A percentile compares a stretch with the other conserved stretches of the same genome.
These are phyloP conservation scores for Usnea hakonensis DNA, from an alignment of 495 filamentous ascomycete species.

Conservation along the genomic window DNA sequence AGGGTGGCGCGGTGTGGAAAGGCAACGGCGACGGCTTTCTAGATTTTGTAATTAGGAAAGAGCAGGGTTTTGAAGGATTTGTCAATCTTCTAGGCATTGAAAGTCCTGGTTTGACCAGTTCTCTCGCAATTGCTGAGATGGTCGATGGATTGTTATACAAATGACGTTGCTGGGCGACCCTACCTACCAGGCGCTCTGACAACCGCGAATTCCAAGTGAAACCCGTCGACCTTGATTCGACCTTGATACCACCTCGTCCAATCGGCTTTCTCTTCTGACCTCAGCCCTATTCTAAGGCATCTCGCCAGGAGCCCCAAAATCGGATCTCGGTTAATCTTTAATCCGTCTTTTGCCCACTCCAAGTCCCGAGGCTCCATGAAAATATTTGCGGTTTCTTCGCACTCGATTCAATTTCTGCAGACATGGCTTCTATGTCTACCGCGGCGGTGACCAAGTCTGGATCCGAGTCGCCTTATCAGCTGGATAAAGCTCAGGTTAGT, in stretches of 20 bases:
- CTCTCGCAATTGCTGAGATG: slow-evolving; percentile 79
- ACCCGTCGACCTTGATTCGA: no score
- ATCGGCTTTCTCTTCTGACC: no score
- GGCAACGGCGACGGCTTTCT: slow-evolving; percentile 57
- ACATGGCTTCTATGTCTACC: slow-evolving; percentile 35
- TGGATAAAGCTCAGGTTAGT: slow-evolving; percentile 56
- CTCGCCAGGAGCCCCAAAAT: not conserved
- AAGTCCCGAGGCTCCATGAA: no score
- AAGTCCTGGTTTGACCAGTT: slow-evolving; percentile 87
- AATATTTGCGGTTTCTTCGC: no score
- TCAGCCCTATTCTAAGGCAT: no score
- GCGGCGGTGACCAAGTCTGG: slow-evolving; percentile 44
- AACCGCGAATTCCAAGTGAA: no score
- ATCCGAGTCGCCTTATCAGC: slow-evolving; percentile 53
- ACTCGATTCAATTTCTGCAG: not conserved
- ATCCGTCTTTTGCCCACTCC: not conserved
- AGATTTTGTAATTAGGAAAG: slow-evolving; percentile 78
- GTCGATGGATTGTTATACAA: slow-evolving; percentile 68
- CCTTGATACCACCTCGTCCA: no score
- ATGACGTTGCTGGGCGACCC: slow-evolving; percentile 10
- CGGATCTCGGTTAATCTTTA: not conserved
- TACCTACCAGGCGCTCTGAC: not conserved
- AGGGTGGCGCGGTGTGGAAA: slow-evolving; percentile 47
- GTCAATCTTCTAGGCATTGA: slow-evolving; percentile 91
- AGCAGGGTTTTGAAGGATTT: slow-evolving; percentile 79